phyloP scores from a whole-genome alignment of 805 yeast species.

The Candida caryicola region DNA sequence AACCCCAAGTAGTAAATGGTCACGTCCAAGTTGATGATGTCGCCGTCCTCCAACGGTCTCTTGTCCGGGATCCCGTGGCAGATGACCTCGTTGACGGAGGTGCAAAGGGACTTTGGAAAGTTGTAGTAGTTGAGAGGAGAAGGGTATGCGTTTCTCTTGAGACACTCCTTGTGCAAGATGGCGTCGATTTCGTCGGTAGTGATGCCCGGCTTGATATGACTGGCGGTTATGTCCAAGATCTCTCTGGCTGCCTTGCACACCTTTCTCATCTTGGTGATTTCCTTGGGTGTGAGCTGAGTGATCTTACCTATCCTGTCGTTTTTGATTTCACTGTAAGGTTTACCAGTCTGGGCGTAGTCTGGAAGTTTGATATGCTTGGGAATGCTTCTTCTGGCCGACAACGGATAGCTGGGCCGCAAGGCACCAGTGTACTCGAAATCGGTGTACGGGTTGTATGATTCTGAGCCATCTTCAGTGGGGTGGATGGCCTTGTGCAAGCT shows the following conservation, averaged over 20 bases:
- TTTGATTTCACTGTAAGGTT: conserved; percentile 73
- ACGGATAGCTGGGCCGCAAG: conserved; percentile 76
- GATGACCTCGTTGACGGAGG: conserved; percentile 90
- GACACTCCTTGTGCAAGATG: conserved; percentile 82
- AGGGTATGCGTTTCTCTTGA: conserved; percentile 88
- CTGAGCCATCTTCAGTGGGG: conserved; percentile 50
- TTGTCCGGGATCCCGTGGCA: conserved; percentile 98
- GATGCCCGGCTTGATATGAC: conserved; percentile 78
- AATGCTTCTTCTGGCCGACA: conserved; percentile 65
- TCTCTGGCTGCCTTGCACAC: conserved; percentile 82
- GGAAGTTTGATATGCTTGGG: conserved; percentile 73
- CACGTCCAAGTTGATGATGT: conserved; percentile 88
- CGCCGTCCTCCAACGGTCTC: conserved; percentile 85
- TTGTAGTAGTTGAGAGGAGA: conserved; percentile 93
- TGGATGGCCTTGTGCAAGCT: conserved; percentile 74
- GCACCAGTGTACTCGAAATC: conserved; percentile 69
- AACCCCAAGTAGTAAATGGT: conserved; percentile 81
- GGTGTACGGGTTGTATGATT: conserved; percentile 83
- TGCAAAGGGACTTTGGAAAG: conserved; percentile 89
- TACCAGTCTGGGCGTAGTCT: conserved; percentile 80
- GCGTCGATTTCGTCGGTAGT: conserved; percentile 91
- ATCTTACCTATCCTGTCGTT: conserved; percentile 69
- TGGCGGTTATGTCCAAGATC: conserved; percentile 85
- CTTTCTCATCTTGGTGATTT: conserved; percentile 68
- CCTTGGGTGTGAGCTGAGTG: conserved; percentile 60